Evolutionary conservation across 2,329 filamentous ascomycete genomes (phyloP), one percentile per base, ranked within the genome.

Genomic region (Monosporascus sp.): DNA sequence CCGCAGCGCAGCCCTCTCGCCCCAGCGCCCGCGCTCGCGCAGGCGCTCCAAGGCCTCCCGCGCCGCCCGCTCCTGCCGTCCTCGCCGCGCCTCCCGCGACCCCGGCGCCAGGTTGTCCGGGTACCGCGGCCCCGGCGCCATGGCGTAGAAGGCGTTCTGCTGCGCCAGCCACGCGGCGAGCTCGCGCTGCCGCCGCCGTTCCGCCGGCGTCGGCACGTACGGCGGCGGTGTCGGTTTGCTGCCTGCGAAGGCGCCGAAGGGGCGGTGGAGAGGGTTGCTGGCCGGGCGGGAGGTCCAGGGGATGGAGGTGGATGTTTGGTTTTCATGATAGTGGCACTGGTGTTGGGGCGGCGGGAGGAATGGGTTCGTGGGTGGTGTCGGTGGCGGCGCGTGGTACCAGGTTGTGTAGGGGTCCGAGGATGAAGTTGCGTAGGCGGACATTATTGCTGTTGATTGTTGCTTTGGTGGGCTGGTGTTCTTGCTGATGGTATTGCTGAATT

Each of bases 171-270:
- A 43, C n/a, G 40, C 40, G 7, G 40, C 40, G 40, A 11, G 17
- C 40, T 43, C n/a, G 17, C 40, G 40, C 40, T 43, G 40, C 40
- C 27, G 27, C 27, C 27, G 27, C 27, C 27, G 27, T 9, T 11
- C 27, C 27, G 27, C 78, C 51, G 74, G 69, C 48, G 76, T 85
- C 72, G 83, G 84, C 72, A 78, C 79, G 49, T 78, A 80, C 51
- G 72, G 77, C 61, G 77, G 76, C 14, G 80, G 82, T n/a, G 74
- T 84, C 65, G 70, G 83, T n/a, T 75, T 84, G 27, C 73, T 84
- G 26, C 77, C 85, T 71, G 82, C 79, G 50, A 77, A 77, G 55
- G 70, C 70, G 59, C 83, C 82, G 61, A 71, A 71, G 45, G 50
- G 50, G 2, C 50, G 50, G 40, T 48, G 34, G 26, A 31, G 31